phyloP scores from a whole-genome alignment of 345 rosid species.

The Arabidopsis suecica region DNA sequence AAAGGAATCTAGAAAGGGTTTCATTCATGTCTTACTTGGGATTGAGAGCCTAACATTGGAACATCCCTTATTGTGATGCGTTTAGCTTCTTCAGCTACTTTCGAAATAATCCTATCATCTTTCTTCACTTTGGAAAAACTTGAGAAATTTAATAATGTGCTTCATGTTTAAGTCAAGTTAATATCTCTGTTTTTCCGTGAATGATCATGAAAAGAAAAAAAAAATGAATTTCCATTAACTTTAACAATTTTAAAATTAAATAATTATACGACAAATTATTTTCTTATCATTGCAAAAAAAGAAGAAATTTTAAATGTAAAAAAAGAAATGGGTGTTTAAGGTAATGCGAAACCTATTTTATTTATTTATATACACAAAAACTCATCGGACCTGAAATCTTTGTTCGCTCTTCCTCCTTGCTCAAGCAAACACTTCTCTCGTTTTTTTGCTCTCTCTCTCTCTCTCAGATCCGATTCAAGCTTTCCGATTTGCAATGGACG shows the following conservation, averaged over 20 bases:
- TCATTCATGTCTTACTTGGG: not conserved
- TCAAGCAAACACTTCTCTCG: slow-evolving; percentile 41
- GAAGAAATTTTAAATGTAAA: too few relatives aligned
- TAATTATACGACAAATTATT: not conserved
- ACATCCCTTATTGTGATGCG: not conserved
- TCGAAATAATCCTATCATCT: not conserved
- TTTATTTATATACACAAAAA: not conserved
- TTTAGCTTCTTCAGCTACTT: slow-evolving; percentile 23
- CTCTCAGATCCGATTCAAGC: slow-evolving; percentile 41
- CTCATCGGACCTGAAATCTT: not conserved
- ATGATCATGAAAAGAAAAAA: too few relatives aligned
- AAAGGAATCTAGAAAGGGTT: slow-evolving; percentile 49
- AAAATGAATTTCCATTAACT: not conserved
- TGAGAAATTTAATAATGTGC: slow-evolving; percentile 15
- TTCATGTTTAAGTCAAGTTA: not conserved
- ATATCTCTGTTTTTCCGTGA: not conserved
- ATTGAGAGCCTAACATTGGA: slow-evolving; percentile 11
- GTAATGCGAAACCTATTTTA: slow-evolving; percentile 8
- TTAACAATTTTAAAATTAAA: not conserved
- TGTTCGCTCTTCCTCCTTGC: slow-evolving; percentile 47
- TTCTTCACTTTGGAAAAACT: slow-evolving; percentile 25
- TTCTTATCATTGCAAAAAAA: not conserved
- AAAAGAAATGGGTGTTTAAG: not conserved
- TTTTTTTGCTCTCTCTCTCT: not conserved
- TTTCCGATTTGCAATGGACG: slow-evolving; percentile 61